These are phyloP conservation scores for Solanum appendiculatum DNA, from an alignment of 257 asterid genomes.

Conservation along the genomic window DNA sequence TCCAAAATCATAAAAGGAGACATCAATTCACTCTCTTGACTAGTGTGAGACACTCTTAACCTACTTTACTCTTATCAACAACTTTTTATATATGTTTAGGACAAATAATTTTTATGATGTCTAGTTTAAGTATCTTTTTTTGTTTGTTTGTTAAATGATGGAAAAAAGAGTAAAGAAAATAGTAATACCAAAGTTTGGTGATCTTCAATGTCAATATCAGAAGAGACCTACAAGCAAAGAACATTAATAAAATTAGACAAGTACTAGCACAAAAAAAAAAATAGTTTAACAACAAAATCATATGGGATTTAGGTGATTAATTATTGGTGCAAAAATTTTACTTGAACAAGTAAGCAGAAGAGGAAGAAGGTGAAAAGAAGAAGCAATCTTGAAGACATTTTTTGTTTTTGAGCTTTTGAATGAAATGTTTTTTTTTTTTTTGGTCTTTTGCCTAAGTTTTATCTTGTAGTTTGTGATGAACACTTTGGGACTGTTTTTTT, in stretches of 20 bases:
- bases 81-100: neutral
- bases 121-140: neutral
- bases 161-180: neutral
- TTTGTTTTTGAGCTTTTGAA: neutral
- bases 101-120: neutral
- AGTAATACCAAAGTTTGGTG: constrained; percentile 17
- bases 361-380: constrained; percentile 26
- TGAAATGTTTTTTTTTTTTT: neutral
- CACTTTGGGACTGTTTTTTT: neutral
- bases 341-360: constrained; percentile 33
- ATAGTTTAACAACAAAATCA: neutral
- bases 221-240: constrained; percentile 34
- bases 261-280: neutral
- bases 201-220: constrained; percentile 33
- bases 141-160: neutral
- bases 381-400: constrained; percentile 31
- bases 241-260: neutral
- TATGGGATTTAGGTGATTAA: neutral
- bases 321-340: neutral
- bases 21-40: neutral
- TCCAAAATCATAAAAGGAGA: neutral
- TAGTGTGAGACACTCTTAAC: neutral
- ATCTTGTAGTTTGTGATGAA: neutral
- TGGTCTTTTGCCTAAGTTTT: neutral
- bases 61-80: neutral